phyloP scores from a whole-genome alignment of 805 yeast genomes.

The Yarrowia bubula region DNA sequence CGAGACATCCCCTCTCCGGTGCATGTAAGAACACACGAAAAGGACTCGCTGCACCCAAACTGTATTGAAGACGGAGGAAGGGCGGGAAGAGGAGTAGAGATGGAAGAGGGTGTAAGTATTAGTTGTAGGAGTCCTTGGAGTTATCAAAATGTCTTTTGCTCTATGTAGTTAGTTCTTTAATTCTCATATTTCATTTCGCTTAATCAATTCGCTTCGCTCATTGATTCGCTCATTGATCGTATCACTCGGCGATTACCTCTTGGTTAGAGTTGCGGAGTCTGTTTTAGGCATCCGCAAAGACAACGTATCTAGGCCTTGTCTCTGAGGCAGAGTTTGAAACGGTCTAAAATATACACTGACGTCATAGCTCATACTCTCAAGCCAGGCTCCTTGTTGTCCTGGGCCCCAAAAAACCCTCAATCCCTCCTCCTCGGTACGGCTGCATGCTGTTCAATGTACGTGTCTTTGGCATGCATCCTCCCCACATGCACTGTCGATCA shows the following conservation, averaged over 20 bases:
- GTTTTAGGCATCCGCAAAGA: not conserved
- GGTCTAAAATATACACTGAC: not conserved
- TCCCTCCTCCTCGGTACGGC: not conserved
- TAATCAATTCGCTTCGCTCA: too few relatives aligned
- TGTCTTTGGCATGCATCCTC: not conserved
- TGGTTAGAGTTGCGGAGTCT: not conserved
- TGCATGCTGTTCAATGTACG: not conserved
- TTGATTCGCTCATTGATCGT: not conserved
- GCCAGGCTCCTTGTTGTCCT: not conserved
- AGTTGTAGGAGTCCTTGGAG: too few relatives aligned
- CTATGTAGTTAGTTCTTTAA: too few relatives aligned
- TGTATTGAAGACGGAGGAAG: not conserved
- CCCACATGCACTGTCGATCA: slow-evolving; percentile 20
- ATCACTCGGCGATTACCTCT: not conserved
- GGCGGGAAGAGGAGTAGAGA: too few relatives aligned
- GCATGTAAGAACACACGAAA: not conserved
- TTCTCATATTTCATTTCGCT: too few relatives aligned
- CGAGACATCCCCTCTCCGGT: not conserved
- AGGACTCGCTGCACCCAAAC: not conserved
- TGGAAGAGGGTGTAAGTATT: too few relatives aligned
- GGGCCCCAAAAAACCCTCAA: not conserved
- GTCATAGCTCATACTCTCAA: not conserved
- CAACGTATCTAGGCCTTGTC: too few relatives aligned
- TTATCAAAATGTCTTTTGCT: too few relatives aligned
- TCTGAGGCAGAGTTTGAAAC: too few relatives aligned